phyloP scores from a whole-genome alignment of 2,329 filamentous ascomycete genomes.

The Penicillium sp. region DNA sequence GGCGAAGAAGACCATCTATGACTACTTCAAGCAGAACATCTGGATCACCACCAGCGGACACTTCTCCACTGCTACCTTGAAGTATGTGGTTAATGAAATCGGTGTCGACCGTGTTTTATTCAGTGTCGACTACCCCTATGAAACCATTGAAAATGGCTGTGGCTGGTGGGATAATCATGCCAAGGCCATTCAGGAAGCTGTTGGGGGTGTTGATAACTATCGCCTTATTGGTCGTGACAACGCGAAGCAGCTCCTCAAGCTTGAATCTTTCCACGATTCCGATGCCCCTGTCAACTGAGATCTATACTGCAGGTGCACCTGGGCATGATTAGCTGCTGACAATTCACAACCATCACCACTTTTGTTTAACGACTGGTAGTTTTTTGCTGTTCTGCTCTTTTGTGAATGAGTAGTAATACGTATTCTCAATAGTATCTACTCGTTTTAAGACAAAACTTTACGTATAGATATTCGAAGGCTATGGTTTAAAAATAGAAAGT shows the following conservation, averaged over 20 bases:
- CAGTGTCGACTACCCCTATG: constrained; percentile 33
- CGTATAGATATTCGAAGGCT: too few species aligned
- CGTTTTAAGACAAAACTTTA: too few species aligned
- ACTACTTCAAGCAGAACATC: constrained; percentile 36
- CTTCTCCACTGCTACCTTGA: constrained; percentile 33
- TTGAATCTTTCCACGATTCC: constrained; percentile 17
- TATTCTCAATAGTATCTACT: too few species aligned
- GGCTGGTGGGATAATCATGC: constrained; percentile 35
- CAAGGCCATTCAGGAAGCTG: constrained; percentile 6
- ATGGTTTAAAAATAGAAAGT: too few species aligned
- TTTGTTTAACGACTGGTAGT: too few species aligned
- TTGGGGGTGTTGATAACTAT: constrained; percentile 30
- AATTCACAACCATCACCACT: background rate
- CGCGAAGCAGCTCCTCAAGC: constrained; percentile 39
- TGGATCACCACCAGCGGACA: constrained; percentile 38
- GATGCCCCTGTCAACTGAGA: constrained; percentile 6
- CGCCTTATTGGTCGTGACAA: constrained; percentile 43
- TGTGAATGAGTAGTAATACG: too few species aligned
- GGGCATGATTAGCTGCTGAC: background rate
- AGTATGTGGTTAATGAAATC: constrained; percentile 30
- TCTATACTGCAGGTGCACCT: background rate
- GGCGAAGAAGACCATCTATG: constrained; percentile 33
- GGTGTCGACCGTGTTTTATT: constrained; percentile 33
- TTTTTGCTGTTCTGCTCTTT: too few species aligned
- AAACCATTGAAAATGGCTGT: constrained; percentile 35